Evolutionary conservation across 208 protist genomes (phyloP), one percentile per base, ranked within the genome.

Genomic region (Angomonas deanei): DNA sequence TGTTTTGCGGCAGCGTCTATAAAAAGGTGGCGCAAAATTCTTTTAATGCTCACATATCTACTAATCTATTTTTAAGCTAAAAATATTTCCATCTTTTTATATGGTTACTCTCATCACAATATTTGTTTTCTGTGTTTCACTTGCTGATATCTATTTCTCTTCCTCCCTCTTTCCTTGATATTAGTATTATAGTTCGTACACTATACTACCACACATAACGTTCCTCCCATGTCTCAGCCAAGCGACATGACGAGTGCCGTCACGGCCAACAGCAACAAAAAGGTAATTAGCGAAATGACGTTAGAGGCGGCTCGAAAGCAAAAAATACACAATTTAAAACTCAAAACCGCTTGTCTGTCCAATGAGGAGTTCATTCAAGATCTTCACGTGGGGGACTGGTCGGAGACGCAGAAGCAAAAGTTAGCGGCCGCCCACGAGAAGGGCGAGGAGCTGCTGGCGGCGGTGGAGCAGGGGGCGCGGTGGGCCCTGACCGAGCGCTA

Each of bases 291-390:
- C 24, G 80, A 87, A 36, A 57, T 83, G 53, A 83, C 76, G 28
- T 72, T 88, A 19, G 82, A 88, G 68, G 81, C 81, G 3, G 77
- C 81, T 15, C 78, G 82, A 64, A 84, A 86, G 70, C 82, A 83
- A 73, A 82, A 81, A 61, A 86, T 80, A 39, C 80, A 88, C 78
- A 88, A 88, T 46, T 66, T 88, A 70, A 88, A 88, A 68, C 71
- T 88, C 47, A 88, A 88, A 72, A 88, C 81, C 24, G 81, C 68
- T 15, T 84, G 77, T 60, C 68, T 88, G 58, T 82, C 85, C 58
- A 88, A 88, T 66, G 82, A 88, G 66, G 82, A 88, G 68, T 70
- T 88, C 46, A 72, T 88, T 46, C 82, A 88, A 69, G 82, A 88
- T 64, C 76, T 88, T 56, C 82, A 88, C 68, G 78, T 88, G 33